Base-by-base conservation (phyloP, 306 rosid species). In the Sicyos baderoa region DNA sequence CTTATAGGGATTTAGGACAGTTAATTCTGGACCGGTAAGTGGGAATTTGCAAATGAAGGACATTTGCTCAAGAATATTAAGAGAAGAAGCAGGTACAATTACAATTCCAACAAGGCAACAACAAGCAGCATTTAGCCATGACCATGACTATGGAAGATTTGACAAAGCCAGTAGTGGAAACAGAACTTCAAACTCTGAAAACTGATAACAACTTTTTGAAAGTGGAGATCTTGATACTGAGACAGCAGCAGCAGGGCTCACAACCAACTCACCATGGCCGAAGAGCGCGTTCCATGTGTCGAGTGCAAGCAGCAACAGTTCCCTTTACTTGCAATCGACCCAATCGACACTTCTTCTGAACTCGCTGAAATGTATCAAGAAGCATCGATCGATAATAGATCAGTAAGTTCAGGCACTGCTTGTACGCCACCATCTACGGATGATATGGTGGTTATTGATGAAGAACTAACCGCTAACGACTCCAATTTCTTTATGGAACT, bases 11-110 rank as follows among this genome's bases (percentile, higher is more conserved):
- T 93, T 93, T 74, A 84, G 82, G 86, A 93, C 89, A 83, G 77
- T 93, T 72, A 95, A 86, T 84, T 80, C 89, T 13, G 90, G 86
- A n/a, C n/a, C n/a, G n/a, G n/a, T 51, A 84, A 87, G 2, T 93
- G 98, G 98, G 95, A 89, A 83, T 93, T 93, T 81, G 96, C 97
- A 60, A 89, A 89, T 52, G 91, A 85, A 86, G 89, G 86, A 78
- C 94, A 89, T 73, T 79, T 93, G 83, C 81, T 93, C 61, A 93
- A 89, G 82, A 89, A 68, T 78, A 89, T 93, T 45, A 89, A 89
- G 76, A 86, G 97, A 73, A 89, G 88, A 68, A 80, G 81, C 50
- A 84, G 81, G 71, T 23, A 23, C 10, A 56, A 23, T 13, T 72
- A 81, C 37, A 84, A 64, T 76, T n/a, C n/a, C n/a, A n/a, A n/a